Base-by-base conservation (phyloP, 2,329 filamentous ascomycete genomes). In the Diaporthe sp. region DNA sequence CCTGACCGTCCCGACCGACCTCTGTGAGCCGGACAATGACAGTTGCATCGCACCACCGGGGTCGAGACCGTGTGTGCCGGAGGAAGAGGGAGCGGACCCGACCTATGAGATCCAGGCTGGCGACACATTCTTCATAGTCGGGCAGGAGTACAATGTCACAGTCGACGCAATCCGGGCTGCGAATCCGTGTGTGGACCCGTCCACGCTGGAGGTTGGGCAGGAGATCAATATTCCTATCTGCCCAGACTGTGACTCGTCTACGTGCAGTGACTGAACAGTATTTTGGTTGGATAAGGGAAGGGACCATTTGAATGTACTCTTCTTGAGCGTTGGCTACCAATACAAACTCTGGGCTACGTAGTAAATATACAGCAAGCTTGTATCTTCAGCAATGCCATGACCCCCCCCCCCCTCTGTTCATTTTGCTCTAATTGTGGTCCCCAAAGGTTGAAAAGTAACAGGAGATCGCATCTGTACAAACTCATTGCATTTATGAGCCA, bases 11-110 rank as follows among this genome's bases (percentile, higher is more conserved):
- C 72, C 72, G 39, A 74, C 72, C 49, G 44, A 74, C 28, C 12
- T 68, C 37, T 74, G 72, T 20, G 61, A 74, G 3, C 72, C 72
- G 37, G 72, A 74, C 42, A 74, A 68, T 37, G 51, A 55, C 12
- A 74, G 72, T 20, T 74, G 72, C 51, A 55, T 65, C 17, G 49
- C 39, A 15, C 72, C 61, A n/a, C 72, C 72, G 12, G 72, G 72
- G 15, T 58, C 49, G 1, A 44, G 72, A 17, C 44, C 72, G 9
- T 74, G 72, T 20, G 61, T 74, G 7, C 72, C 72, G 22, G 15
- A 15, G 12, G 34, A 44, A 12, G 72, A 74, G 25, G 49, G 61
- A 3, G 60, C 17, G 22, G 47, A 65, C 20, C 31, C 72, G 1
- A 20, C 12, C 10, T 34, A 57, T 20, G 44, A 55, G n/a, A 74